Percentiles rank a stretch among this genome's conserved stretches.
Conservation (phyloP, 2,329 filamentous ascomycete genomes). For the Fusarium siculi region DNA sequence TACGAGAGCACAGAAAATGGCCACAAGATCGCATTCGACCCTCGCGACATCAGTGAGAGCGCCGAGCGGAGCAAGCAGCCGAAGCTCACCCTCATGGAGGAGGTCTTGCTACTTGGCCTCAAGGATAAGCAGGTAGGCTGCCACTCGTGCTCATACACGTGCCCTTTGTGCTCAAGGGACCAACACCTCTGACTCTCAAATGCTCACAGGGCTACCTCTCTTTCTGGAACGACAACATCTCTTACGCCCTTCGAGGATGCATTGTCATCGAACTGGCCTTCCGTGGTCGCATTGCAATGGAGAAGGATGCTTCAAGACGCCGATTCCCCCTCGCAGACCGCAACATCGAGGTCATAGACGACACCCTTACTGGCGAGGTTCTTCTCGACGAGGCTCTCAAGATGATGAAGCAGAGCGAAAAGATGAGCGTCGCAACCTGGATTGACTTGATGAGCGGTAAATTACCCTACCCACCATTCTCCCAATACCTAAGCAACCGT, state of each 20-base stretch:
- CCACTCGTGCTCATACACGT: slow-evolving; percentile 24
- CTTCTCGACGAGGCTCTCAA: slow-evolving; percentile 97
- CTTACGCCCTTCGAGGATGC: slow-evolving; percentile 95
- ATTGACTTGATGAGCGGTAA: slow-evolving; percentile 98
- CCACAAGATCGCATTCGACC: slow-evolving; percentile 98
- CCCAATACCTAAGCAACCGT: background rate
- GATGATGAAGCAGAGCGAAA: slow-evolving; percentile 99
- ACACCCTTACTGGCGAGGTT: slow-evolving; percentile 95
- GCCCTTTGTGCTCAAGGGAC: slow-evolving; percentile 11
- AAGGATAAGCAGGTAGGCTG: slow-evolving; percentile 93
- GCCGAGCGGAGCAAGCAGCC: slow-evolving; percentile 97
- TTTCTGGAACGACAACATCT: slow-evolving; percentile 99
- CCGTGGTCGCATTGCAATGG: slow-evolving; percentile 96
- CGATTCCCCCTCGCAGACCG: slow-evolving; percentile 93
- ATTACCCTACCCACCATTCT: slow-evolving; percentile 29
- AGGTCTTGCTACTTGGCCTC: slow-evolving; percentile 91
- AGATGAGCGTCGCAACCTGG: slow-evolving; percentile 99
- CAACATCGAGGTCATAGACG: slow-evolving; percentile 96
- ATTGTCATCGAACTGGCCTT: slow-evolving; percentile 98
- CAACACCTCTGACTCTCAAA: slow-evolving; percentile 11
- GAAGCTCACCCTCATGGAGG: slow-evolving; percentile 98
- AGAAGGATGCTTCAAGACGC: slow-evolving; percentile 91
- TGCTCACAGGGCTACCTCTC: slow-evolving; percentile 88
- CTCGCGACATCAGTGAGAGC: slow-evolving; percentile 95
- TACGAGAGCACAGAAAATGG: slow-evolving; percentile 95